These are phyloP conservation scores for Scleromitrula shiraiana DNA, from an alignment of 2,329 filamentous ascomycete genomes.

Conservation along the genomic window DNA sequence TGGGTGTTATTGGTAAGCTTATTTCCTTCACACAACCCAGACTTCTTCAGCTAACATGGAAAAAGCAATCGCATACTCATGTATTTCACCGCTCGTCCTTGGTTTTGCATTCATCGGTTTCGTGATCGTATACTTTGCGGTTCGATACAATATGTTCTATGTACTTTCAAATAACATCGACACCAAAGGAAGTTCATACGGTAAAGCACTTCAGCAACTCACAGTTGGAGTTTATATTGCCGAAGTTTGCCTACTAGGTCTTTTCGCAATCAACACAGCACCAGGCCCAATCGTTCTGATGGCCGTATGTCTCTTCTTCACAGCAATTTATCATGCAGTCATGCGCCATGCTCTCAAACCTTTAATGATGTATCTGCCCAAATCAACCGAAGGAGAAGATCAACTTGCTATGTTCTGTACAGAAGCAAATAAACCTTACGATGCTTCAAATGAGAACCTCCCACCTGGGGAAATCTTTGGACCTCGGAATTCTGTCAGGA, in stretches of 20 bases:
- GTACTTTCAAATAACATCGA: slow-evolving; percentile 76
- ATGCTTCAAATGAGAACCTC: slow-evolving; percentile 10
- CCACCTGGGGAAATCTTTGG: slow-evolving; percentile 28
- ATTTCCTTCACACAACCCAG: neutral
- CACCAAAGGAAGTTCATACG: slow-evolving; percentile 78
- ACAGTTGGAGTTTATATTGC: slow-evolving; percentile 77
- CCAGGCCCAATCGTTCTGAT: slow-evolving; percentile 67
- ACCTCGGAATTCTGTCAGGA: slow-evolving; percentile 16
- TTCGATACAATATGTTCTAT: slow-evolving; percentile 83
- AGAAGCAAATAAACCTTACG: slow-evolving; percentile 15
- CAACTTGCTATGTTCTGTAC: slow-evolving; percentile 29
- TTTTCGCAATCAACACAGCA: slow-evolving; percentile 65
- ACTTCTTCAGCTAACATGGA: slow-evolving; percentile 13
- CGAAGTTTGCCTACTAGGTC: slow-evolving; percentile 73
- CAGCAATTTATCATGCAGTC: slow-evolving; percentile 63
- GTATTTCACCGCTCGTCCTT: slow-evolving; percentile 77
- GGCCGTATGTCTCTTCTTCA: slow-evolving; percentile 66
- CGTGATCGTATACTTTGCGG: slow-evolving; percentile 73
- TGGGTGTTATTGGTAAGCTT: slow-evolving; percentile 63
- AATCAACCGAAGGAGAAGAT: slow-evolving; percentile 51
- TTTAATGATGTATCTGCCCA: slow-evolving; percentile 67
- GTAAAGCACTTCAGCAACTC: slow-evolving; percentile 76
- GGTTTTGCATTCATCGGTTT: slow-evolving; percentile 74
- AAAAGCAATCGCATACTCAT: slow-evolving; percentile 72
- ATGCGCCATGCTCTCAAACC: slow-evolving; percentile 66